Evolutionary conservation across 148 eudicot species (phyloP), one percentile per base, ranked within the genome.

Genomic region (Vaccinium corymbosum): DNA sequence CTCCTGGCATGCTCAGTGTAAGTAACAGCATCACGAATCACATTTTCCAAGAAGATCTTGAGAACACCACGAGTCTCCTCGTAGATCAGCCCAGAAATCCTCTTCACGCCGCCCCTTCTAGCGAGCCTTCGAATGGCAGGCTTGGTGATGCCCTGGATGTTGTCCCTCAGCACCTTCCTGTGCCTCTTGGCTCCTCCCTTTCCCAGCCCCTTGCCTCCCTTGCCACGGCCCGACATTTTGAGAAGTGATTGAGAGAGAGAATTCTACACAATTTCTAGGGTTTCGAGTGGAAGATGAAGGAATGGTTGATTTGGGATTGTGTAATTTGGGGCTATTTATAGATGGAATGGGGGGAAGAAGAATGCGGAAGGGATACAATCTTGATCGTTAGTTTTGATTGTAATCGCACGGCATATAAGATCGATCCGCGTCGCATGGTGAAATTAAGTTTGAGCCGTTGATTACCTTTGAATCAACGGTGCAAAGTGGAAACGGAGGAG

Each of bases 131-230:
- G 74, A 25, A 90, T 90, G 2, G 90, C 91, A 0, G 91, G 90
- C 85, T 90, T 90, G 3, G 91, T 90, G 78, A 89, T 89, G 6
- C 91, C 91, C 84, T 89, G 91, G 55, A 89, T 89, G 86, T 89
- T 89, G 81, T 89, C 91, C 4, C 89, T 74, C 3, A 89, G 87
- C 4, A 89, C 89, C 81, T 89, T 87, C 71, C 91, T 66, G 76
- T 88, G 91, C 22, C 91, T 80, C 77, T 90, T 90, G 0, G 91
- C 91, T 22, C 91, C 91, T 52, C 91, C 91, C 86, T 90, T 90
- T 8, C 91, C 91, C 52, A 90, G 46, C 0, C 91, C 90, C 83
- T 90, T 90, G 27, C 91, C 91, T 61, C 91, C 91, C 87, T 90
- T 88, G 46, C 89, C 91, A 16, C 91, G 88, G 8, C 91, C 91